phyloP scores from a whole-genome alignment of 768 basidiomycete genomes.

The Coprinopsis marcescibilis region DNA sequence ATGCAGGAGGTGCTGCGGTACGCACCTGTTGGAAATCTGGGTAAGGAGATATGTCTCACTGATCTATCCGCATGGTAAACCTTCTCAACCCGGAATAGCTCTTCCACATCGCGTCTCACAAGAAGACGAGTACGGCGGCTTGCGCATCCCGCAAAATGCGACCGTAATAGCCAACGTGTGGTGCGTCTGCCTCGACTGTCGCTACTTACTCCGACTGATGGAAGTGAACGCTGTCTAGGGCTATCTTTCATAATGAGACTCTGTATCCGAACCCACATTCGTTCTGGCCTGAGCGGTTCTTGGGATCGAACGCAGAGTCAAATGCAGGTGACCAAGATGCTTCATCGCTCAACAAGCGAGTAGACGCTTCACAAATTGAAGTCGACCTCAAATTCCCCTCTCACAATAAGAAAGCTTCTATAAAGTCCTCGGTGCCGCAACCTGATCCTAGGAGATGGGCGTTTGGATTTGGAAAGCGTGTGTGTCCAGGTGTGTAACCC shows the following conservation, averaged over 20 bases:
- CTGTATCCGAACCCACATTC: slow-evolving; percentile 15
- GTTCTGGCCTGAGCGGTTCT: slow-evolving; percentile 18
- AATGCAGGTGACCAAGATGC: no score
- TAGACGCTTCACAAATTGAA: no score
- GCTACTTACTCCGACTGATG: not conserved
- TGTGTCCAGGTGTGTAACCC: slow-evolving; percentile 16
- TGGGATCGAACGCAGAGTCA: not conserved
- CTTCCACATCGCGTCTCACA: slow-evolving; percentile 35
- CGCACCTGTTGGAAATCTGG: slow-evolving; percentile 36
- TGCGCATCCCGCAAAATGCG: slow-evolving; percentile 38
- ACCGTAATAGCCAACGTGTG: slow-evolving; percentile 44
- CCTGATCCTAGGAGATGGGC: slow-evolving; percentile 18
- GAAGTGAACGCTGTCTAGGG: slow-evolving; percentile 13
- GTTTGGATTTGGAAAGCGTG: slow-evolving; percentile 19
- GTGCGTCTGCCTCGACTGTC: slow-evolving; percentile 18
- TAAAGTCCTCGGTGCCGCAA: not conserved
- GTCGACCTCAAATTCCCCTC: no score
- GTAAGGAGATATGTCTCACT: slow-evolving; percentile 16
- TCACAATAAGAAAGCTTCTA: not conserved
- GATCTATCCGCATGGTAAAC: not conserved
- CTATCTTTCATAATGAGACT: slow-evolving; percentile 21
- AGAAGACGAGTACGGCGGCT: slow-evolving; percentile 42
- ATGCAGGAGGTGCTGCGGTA: slow-evolving; percentile 36
- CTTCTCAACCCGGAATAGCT: slow-evolving; percentile 19
- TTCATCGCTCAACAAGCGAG: no score